phyloP scores from a whole-genome alignment of 495 filamentous ascomycete species.

The Neurospora tetrasperma region DNA sequence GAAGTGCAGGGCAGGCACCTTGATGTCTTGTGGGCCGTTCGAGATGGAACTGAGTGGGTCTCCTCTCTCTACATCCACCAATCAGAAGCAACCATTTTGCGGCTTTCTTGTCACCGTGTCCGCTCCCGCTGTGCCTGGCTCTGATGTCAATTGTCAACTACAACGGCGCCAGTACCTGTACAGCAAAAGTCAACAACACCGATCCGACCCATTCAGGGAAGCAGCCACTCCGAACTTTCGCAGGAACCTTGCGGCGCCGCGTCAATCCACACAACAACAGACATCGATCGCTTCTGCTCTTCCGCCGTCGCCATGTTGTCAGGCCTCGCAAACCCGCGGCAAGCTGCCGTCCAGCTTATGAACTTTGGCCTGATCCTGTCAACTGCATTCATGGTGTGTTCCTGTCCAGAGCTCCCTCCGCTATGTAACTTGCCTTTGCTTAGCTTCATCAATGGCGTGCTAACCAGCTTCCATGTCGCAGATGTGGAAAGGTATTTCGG shows the following conservation, averaged over 20 bases:
- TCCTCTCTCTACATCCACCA: background rate
- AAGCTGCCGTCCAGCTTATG: conserved; percentile 77
- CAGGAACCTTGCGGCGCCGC: background rate
- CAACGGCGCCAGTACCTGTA: background rate
- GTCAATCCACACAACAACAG: background rate
- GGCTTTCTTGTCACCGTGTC: background rate
- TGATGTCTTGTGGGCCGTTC: background rate
- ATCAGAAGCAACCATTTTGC: conserved; percentile 14
- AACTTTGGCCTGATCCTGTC: conserved; percentile 93
- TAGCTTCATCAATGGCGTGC: background rate
- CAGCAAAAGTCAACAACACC: background rate
- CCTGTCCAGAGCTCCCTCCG: background rate
- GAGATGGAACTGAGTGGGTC: background rate
- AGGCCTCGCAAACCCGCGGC: conserved; percentile 63
- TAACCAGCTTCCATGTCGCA: conserved; percentile 10
- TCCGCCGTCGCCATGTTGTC: conserved; percentile 52
- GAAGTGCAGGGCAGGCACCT: background rate
- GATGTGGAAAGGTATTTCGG: conserved; percentile 91
- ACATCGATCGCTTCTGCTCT: background rate
- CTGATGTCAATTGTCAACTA: background rate
- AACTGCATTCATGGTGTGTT: conserved; percentile 76
- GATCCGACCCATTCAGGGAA: background rate
- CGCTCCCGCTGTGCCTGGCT: background rate
- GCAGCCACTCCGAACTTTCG: background rate
- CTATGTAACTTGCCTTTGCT: background rate